Percentiles rank a stretch among this genome's conserved stretches.
phyloP scores from a whole-genome alignment of 768 basidiomycete species.

The Russula abietina region DNA sequence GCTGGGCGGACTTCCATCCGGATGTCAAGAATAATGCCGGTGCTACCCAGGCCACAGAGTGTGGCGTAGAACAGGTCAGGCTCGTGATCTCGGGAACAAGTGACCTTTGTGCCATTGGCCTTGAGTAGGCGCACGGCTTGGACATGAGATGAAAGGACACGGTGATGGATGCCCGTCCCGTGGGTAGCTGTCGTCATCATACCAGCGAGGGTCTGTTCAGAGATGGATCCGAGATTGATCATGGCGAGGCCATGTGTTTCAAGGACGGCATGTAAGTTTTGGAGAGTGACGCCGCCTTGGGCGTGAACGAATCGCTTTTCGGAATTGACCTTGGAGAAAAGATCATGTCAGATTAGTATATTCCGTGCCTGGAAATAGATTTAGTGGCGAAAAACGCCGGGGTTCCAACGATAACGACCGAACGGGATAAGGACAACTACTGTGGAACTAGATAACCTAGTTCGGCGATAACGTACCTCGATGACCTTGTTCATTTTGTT shows the following conservation, averaged over 20 bases:
- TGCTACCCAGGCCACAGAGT: conserved; percentile 84
- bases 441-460: conserved; percentile 19
- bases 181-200: conserved; percentile 93
- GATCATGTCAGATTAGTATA: conserved; percentile 21
- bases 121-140: conserved; percentile 68
- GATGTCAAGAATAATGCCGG: conserved; percentile 79
- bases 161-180: conserved; percentile 76
- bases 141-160: conserved; percentile 78
- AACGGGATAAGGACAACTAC: conserved; percentile 4
- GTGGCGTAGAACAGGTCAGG: conserved; percentile 83
- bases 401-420: conserved; percentile 9
- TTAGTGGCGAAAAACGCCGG: conserved; percentile 4
- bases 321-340: conserved; percentile 51
- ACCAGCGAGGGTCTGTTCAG: conserved; percentile 91
- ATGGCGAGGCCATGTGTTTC: conserved; percentile 68
- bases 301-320: conserved; percentile 62
- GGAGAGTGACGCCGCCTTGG: conserved; percentile 74
- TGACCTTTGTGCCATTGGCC: conserved; percentile 64
- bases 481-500: conserved; percentile 64
- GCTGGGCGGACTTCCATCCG: conserved; percentile 73
- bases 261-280: conserved; percentile 65
- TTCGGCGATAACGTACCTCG: conserved; percentile 51
- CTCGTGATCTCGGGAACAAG: conserved; percentile 57
- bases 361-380: conserved; percentile 13
- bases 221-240: conserved; percentile 91